phyloP scores from a whole-genome alignment of 176 grass and related monocot species.

The Metroxylon sagu region DNA sequence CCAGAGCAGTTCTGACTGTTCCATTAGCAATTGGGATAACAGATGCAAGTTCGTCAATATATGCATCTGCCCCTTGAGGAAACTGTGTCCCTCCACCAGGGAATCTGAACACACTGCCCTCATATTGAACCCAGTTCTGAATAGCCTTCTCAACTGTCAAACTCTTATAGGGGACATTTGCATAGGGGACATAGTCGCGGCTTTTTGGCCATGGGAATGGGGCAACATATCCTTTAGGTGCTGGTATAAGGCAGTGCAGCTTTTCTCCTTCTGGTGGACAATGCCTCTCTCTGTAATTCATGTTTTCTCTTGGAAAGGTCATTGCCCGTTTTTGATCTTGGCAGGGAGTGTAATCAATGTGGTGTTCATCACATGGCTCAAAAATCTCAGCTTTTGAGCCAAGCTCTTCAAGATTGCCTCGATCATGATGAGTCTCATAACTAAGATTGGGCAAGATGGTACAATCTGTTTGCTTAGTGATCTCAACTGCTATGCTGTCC shows the following conservation, averaged over 20 bases:
- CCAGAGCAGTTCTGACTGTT: constrained; percentile 68
- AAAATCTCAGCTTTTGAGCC: constrained; percentile 13
- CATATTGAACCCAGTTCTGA: constrained; percentile 85
- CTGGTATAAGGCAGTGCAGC: constrained; percentile 63
- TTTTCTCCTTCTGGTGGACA: constrained; percentile 59
- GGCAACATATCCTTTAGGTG: constrained; percentile 62
- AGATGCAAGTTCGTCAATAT: constrained; percentile 66
- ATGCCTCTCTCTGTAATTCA: constrained; percentile 89
- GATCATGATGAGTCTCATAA: constrained; percentile 56
- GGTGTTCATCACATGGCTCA: constrained; percentile 37
- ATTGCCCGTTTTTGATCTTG: constrained; percentile 83
- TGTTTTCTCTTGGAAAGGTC: constrained; percentile 65
- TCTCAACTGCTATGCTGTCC: constrained; percentile 49
- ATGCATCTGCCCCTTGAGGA: constrained; percentile 66
- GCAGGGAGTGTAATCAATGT: constrained; percentile 87
- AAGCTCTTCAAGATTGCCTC: constrained; percentile 1
- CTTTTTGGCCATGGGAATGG: constrained; percentile 88
- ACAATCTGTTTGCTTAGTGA: constrained; percentile 38
- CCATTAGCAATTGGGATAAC: constrained; percentile 61
- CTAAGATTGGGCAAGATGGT: constrained; percentile 16
- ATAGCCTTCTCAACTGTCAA: constrained; percentile 94
- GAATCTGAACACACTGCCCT: constrained; percentile 64
- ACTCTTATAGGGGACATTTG: constrained; percentile 90
- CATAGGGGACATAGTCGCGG: constrained; percentile 73
- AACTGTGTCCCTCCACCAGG: constrained; percentile 92